These are phyloP conservation scores for Rhododendron molle DNA, from an alignment of 148 eudicot genomes.

Conservation along the genomic window DNA sequence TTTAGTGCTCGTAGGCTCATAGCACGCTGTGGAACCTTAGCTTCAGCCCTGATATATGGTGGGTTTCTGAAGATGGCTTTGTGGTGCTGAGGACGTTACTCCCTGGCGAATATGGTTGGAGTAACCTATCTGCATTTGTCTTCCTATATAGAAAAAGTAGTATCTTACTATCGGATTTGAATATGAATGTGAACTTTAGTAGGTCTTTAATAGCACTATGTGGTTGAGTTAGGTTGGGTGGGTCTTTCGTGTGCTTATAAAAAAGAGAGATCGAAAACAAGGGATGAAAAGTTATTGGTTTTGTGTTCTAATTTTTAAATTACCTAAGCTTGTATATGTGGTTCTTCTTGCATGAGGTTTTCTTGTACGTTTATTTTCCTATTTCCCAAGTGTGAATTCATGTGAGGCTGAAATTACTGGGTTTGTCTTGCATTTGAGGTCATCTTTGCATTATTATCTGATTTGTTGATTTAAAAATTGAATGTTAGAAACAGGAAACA, in stretches of 20 bases:
- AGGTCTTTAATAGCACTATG: neutral
- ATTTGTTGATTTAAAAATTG: neutral
- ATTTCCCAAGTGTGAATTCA: neutral
- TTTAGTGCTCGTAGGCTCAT: neutral
- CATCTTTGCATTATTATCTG: neutral
- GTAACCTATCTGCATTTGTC: neutral
- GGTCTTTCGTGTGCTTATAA: neutral
- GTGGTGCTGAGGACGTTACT: neutral
- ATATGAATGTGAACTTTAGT: neutral
- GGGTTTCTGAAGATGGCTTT: neutral
- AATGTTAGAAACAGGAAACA: neutral
- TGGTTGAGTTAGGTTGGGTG: neutral
- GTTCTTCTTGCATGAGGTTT: neutral
- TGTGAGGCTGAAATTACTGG: neutral
- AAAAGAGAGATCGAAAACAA: neutral
- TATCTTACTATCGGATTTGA: neutral
- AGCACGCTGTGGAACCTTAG: neutral
- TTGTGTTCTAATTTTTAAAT: neutral
- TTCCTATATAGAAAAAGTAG: neutral
- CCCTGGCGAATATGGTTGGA: neutral
- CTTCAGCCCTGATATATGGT: neutral
- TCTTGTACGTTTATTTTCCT: neutral
- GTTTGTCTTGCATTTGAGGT: constrained; percentile 4
- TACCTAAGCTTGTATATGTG: neutral
- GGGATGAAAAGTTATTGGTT: neutral